Evolutionary conservation across 306 rosid species (phyloP).

Genomic region (Cucurbita ficifolia): DNA sequence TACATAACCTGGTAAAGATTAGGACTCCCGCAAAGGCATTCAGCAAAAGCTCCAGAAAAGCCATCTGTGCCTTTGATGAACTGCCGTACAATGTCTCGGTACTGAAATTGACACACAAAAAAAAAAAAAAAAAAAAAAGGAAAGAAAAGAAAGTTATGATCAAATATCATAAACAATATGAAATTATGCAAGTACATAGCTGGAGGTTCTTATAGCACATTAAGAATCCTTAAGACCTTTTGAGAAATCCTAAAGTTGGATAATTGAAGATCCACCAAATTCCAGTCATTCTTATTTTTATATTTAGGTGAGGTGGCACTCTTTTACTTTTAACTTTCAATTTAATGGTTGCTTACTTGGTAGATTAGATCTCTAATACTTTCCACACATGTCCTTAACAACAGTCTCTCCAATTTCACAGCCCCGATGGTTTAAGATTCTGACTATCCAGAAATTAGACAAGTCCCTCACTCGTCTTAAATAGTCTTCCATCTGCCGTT

Average conservation of each 20-base stretch:
- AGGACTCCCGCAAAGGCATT: slow-evolving; percentile 95
- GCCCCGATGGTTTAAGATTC: not conserved
- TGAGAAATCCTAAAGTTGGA: not conserved
- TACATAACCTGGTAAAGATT: slow-evolving; percentile 69
- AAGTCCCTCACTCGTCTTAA: too few species aligned
- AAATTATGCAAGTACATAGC: not conserved
- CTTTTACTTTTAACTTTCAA: not conserved
- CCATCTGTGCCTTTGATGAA: slow-evolving; percentile 94
- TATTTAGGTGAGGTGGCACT: not conserved
- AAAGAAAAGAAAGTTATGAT: not conserved
- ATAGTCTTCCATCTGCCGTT: too few species aligned
- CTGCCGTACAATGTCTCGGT: slow-evolving; percentile 73
- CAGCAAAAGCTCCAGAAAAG: slow-evolving; percentile 84
- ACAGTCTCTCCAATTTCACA: not conserved
- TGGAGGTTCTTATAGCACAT: not conserved
- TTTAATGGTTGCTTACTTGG: not conserved
- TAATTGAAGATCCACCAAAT: not conserved
- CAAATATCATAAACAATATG: not conserved
- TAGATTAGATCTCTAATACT: not conserved
- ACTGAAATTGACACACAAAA: slow-evolving; percentile 41
- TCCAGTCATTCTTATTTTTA: not conserved
- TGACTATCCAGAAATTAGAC: not conserved
- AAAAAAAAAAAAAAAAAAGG: not conserved
- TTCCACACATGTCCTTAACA: not conserved
- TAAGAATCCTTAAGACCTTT: not conserved